Evolutionary conservation across 208 protist genomes (phyloP).

Genomic region (Leishmania mexicana): DNA sequence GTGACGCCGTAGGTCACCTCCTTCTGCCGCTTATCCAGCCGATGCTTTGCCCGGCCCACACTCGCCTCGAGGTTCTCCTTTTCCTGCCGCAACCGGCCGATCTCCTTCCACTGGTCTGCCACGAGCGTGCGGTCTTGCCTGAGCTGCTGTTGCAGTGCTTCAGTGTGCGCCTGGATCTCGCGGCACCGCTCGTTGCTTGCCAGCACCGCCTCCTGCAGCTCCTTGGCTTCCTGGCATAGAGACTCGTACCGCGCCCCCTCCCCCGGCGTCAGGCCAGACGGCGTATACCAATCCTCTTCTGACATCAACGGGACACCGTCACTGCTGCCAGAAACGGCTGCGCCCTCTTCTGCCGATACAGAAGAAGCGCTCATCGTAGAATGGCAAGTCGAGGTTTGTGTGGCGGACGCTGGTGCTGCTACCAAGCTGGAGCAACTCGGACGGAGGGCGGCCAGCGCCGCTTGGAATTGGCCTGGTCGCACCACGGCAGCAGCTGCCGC

Average conservation of each 20-base stretch:
- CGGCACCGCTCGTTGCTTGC: slow-evolving; percentile 47
- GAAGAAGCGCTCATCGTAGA: slow-evolving; percentile 8
- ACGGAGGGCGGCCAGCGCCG: slow-evolving; percentile 28
- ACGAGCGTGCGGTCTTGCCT: slow-evolving; percentile 64
- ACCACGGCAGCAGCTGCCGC: neutral
- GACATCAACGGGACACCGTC: neutral
- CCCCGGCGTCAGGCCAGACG: slow-evolving; percentile 17
- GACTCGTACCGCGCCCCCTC: slow-evolving; percentile 34
- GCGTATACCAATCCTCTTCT: slow-evolving; percentile 33
- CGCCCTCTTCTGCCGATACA: neutral
- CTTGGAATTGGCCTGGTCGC: slow-evolving; percentile 24
- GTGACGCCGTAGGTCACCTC: slow-evolving; percentile 69
- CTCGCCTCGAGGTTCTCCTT: slow-evolving; percentile 31
- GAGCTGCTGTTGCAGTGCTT: slow-evolving; percentile 51
- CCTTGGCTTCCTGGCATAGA: slow-evolving; percentile 42
- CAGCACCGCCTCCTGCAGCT: slow-evolving; percentile 55
- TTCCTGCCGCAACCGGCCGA: slow-evolving; percentile 41
- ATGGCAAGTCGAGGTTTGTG: slow-evolving; percentile 12
- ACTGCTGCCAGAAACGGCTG: neutral
- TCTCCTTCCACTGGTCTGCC: slow-evolving; percentile 59
- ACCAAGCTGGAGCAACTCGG: slow-evolving; percentile 17
- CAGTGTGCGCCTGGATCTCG: slow-evolving; percentile 30
- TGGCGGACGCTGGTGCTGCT: slow-evolving; percentile 2
- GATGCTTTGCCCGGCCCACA: slow-evolving; percentile 22
- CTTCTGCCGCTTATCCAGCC: slow-evolving; percentile 65